A percentile compares a stretch with the other conserved stretches of the same genome.
These are phyloP conservation scores for Venturia asperata DNA, from an alignment of 2,329 filamentous ascomycete genomes.

Conservation along the genomic window DNA sequence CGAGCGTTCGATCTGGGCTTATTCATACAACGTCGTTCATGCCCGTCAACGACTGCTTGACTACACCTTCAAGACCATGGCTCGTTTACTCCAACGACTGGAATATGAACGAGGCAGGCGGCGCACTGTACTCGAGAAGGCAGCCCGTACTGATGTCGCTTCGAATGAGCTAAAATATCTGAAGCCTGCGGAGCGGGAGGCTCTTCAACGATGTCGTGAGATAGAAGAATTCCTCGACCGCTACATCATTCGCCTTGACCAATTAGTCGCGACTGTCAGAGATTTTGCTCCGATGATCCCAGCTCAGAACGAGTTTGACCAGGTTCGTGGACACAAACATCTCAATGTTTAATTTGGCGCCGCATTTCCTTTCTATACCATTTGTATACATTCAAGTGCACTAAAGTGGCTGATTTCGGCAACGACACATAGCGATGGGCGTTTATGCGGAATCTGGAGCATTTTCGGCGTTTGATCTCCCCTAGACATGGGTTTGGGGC, in stretches of 20 bases:
- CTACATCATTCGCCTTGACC: slow-evolving; percentile 75
- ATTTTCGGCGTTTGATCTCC: slow-evolving; percentile 6
- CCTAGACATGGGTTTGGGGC: not conserved
- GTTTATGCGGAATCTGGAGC: slow-evolving; percentile 11
- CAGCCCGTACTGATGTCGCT: slow-evolving; percentile 77
- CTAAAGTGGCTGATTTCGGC: not conserved
- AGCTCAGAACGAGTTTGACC: slow-evolving; percentile 14
- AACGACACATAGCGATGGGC: slow-evolving; percentile 7
- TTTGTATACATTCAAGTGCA: slow-evolving; percentile 5
- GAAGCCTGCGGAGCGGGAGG: slow-evolving; percentile 63
- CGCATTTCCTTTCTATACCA: not conserved
- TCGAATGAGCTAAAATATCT: slow-evolving; percentile 70
- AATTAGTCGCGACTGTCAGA: slow-evolving; percentile 72
- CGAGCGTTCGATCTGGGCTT: slow-evolving; percentile 80
- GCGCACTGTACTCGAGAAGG: slow-evolving; percentile 67
- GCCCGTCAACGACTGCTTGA: slow-evolving; percentile 65
- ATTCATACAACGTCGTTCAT: slow-evolving; percentile 77
- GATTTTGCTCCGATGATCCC: slow-evolving; percentile 43
- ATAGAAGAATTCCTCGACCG: slow-evolving; percentile 65
- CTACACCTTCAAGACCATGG: slow-evolving; percentile 83
- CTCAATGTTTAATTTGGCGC: not conserved
- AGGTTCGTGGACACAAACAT: slow-evolving; percentile 6
- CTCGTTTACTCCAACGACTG: slow-evolving; percentile 73
- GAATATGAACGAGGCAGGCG: slow-evolving; percentile 66
- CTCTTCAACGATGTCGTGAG: slow-evolving; percentile 56